Conservation (phyloP, 2,329 filamentous ascomycete species). For the Scopulariopsis brevicaulis region DNA sequence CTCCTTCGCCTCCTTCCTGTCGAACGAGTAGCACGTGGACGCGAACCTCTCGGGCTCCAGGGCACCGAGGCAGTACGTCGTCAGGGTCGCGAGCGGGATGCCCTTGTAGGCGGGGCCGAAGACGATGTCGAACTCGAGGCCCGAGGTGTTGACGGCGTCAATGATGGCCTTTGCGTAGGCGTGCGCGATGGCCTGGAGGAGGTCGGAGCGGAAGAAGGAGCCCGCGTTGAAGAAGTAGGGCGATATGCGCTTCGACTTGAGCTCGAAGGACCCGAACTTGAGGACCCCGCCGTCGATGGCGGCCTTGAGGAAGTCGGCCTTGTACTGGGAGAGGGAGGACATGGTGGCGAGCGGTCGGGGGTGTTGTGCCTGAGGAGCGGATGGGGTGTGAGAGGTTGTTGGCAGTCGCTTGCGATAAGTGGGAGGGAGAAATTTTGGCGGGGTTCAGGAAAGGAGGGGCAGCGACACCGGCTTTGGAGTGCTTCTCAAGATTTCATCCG, state of each 20-base stretch:
- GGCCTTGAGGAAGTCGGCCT: constrained; percentile 60
- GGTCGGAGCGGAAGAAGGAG: constrained; percentile 70
- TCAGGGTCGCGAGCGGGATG: constrained; percentile 75
- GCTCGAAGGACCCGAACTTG: constrained; percentile 72
- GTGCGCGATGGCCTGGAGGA: constrained; percentile 65
- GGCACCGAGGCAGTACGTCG: constrained; percentile 63
- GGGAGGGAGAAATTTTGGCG: background rate
- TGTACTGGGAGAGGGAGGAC: constrained; percentile 47
- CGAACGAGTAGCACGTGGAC: constrained; percentile 73
- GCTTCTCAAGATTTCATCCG: background rate
- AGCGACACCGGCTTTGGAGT: background rate
- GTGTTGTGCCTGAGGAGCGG: background rate
- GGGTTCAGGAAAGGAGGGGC: background rate
- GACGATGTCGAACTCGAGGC: constrained; percentile 65
- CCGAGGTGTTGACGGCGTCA: constrained; percentile 27
- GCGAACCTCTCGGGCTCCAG: constrained; percentile 56
- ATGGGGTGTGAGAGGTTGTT: background rate
- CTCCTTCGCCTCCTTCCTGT: constrained; percentile 92
- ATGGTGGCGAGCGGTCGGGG: constrained; percentile 16
- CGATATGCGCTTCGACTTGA: constrained; percentile 85
- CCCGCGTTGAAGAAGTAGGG: constrained; percentile 99
- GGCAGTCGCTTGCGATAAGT: background rate
- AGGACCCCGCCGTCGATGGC: constrained; percentile 59
- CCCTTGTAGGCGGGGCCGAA: constrained; percentile 97
- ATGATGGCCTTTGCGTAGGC: constrained; percentile 66